Evolutionary conservation across 805 yeast genomes (phyloP).

Genomic region (Millerozyma miso): DNA sequence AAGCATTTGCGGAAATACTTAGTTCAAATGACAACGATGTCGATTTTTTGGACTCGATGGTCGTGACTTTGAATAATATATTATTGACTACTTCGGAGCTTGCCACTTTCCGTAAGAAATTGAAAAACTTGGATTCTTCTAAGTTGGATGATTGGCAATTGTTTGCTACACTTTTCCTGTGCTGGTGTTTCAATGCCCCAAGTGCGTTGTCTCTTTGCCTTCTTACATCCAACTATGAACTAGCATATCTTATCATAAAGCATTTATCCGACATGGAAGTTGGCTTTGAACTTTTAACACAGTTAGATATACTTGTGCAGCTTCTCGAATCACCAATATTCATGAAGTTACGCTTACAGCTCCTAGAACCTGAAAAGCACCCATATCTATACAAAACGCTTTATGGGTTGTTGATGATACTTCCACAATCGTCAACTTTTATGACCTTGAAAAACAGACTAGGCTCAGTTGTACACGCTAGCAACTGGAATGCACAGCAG

Average conservation of each 20-base stretch:
- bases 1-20: conserved; percentile 72
- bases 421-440: conserved; percentile 92
- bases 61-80: conserved; percentile 83
- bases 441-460: conserved; percentile 75
- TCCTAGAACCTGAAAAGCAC: conserved; percentile 80
- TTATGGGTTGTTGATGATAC: conserved; percentile 86
- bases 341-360: conserved; percentile 77
- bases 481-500: conserved; percentile 12
- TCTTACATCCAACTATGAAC: conserved; percentile 81
- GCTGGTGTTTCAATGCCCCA: conserved; percentile 91
- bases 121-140: conserved; percentile 50
- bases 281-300: conserved; percentile 73
- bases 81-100: conserved; percentile 84
- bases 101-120: conserved; percentile 59
- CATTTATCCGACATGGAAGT: conserved; percentile 80
- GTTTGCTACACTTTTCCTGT: conserved; percentile 72
- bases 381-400: conserved; percentile 82
- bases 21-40: conserved; percentile 48
- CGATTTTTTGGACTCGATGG: conserved; percentile 72
- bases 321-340: conserved; percentile 89
- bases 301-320: conserved; percentile 85
- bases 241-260: conserved; percentile 79
- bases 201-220: conserved; percentile 83
- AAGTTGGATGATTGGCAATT: conserved; percentile 59
- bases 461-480: conserved; percentile 49